These are phyloP conservation scores for Fusarium heterosporum DNA, from an alignment of 2,329 filamentous ascomycete genomes.

Conservation along the genomic window DNA sequence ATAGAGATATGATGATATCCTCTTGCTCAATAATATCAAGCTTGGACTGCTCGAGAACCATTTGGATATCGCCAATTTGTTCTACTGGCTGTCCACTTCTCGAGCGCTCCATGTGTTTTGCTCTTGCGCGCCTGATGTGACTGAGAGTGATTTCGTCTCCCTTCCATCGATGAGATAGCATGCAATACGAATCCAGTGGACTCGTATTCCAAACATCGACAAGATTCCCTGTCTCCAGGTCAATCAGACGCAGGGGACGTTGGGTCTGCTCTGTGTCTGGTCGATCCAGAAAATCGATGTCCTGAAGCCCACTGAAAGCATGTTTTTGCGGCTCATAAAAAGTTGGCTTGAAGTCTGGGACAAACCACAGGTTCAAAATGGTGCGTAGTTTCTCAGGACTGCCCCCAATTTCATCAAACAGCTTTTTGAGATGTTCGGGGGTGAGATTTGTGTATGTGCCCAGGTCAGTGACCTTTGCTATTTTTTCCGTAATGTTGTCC, in stretches of 20 bases:
- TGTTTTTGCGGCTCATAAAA: neutral
- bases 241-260: slow-evolving; percentile 1
- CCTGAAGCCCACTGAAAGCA: neutral
- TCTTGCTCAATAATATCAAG: slow-evolving; percentile 1
- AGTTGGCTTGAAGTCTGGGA: slow-evolving; percentile 5
- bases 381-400: slow-evolving; percentile 8
- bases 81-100: neutral
- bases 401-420: neutral
- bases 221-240: neutral
- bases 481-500: slow-evolving; percentile 6
- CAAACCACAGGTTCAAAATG: slow-evolving; percentile 8
- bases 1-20: neutral
- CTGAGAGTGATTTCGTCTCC: neutral
- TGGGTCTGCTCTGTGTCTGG: neutral
- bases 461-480: slow-evolving; percentile 9
- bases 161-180: slow-evolving; percentile 13
- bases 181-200: neutral
- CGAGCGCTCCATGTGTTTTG: neutral
- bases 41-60: neutral
- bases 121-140: slow-evolving; percentile 5
- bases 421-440: slow-evolving; percentile 2
- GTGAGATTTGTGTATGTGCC: slow-evolving; percentile 12
- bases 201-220: slow-evolving; percentile 5
- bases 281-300: neutral
- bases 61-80: neutral